These are phyloP conservation scores for Penicillium decumbens DNA, from an alignment of 2,329 filamentous ascomycete species.

Conservation along the genomic window DNA sequence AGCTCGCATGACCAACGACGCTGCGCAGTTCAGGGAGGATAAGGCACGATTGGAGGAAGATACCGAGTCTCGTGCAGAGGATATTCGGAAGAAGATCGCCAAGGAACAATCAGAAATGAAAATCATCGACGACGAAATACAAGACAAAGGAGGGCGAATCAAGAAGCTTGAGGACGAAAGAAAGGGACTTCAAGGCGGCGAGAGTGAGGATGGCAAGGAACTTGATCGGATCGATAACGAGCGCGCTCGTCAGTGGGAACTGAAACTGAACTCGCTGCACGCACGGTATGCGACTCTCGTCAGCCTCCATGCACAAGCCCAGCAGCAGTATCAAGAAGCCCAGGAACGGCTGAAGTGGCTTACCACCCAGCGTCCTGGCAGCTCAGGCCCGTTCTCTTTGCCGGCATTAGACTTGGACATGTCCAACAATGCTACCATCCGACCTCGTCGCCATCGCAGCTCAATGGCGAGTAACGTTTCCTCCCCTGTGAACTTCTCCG, in stretches of 20 bases:
- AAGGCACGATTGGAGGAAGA: conserved; percentile 41
- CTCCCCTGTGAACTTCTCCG: conserved; percentile 42
- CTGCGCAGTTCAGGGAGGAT: conserved; percentile 43
- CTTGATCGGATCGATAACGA: conserved; percentile 49
- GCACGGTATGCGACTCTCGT: conserved; percentile 43
- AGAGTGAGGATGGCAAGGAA: conserved; percentile 49
- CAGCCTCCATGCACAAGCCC: conserved; percentile 40
- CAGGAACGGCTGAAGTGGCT: conserved; percentile 46
- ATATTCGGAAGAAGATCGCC: conserved; percentile 43
- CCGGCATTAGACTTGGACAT: conserved; percentile 42
- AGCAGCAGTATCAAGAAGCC: conserved; percentile 45
- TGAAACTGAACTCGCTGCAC: conserved; percentile 41
- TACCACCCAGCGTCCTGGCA: conserved; percentile 35
- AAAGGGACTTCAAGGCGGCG: conserved; percentile 46
- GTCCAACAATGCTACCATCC: conserved; percentile 38
- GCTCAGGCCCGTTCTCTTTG: conserved; percentile 40
- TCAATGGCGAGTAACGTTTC: conserved; percentile 47
- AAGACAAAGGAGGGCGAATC: conserved; percentile 56
- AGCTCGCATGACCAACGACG: conserved; percentile 49
- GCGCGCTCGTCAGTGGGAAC: conserved; percentile 46
- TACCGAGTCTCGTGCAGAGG: conserved; percentile 37
- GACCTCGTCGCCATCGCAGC: conserved; percentile 44
- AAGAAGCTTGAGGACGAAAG: conserved; percentile 59
- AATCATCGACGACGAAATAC: conserved; percentile 57
- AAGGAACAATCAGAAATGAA: conserved; percentile 50